These are phyloP conservation scores for Penicillium fimorum DNA, from an alignment of 495 filamentous ascomycete genomes.

Conservation along the genomic window DNA sequence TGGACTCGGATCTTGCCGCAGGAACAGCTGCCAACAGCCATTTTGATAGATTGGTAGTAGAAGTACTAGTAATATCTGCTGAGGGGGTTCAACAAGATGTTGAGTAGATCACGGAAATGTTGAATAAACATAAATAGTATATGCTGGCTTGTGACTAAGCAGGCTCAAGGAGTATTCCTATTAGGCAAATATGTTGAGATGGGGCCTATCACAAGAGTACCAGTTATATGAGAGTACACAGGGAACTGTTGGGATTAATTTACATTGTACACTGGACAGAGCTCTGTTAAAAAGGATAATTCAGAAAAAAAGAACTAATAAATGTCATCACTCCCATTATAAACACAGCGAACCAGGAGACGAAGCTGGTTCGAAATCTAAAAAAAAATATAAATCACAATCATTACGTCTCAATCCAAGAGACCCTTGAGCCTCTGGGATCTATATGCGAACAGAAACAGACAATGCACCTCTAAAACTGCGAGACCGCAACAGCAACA, in stretches of 20 bases:
- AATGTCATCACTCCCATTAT: slow-evolving; percentile 35
- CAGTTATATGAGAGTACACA: too few relatives aligned
- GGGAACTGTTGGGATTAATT: too few relatives aligned
- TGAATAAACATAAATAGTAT: too few relatives aligned
- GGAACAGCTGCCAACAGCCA: slow-evolving; percentile 33
- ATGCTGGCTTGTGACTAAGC: too few relatives aligned
- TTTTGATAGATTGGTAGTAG: slow-evolving; percentile 9
- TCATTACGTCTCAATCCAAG: slow-evolving; percentile 32
- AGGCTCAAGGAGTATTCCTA: too few relatives aligned
- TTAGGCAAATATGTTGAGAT: too few relatives aligned
- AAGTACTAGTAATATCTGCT: too few relatives aligned
- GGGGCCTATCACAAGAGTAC: too few relatives aligned
- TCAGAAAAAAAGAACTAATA: slow-evolving; percentile 15
- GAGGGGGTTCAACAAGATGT: too few relatives aligned
- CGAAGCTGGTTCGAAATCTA: slow-evolving; percentile 29
- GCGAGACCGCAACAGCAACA: slow-evolving; percentile 86
- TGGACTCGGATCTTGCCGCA: slow-evolving; percentile 31
- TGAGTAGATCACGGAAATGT: not conserved
- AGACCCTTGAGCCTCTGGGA: slow-evolving; percentile 3
- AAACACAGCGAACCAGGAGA: slow-evolving; percentile 35
- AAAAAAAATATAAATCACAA: slow-evolving; percentile 31
- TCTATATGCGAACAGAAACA: slow-evolving; percentile 14
- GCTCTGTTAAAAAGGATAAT: not conserved
- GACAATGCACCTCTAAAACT: slow-evolving; percentile 46
- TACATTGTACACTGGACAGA: not conserved